Evolutionary conservation across 768 basidiomycete genomes (phyloP).

Genomic region (Tulasnella sp.): DNA sequence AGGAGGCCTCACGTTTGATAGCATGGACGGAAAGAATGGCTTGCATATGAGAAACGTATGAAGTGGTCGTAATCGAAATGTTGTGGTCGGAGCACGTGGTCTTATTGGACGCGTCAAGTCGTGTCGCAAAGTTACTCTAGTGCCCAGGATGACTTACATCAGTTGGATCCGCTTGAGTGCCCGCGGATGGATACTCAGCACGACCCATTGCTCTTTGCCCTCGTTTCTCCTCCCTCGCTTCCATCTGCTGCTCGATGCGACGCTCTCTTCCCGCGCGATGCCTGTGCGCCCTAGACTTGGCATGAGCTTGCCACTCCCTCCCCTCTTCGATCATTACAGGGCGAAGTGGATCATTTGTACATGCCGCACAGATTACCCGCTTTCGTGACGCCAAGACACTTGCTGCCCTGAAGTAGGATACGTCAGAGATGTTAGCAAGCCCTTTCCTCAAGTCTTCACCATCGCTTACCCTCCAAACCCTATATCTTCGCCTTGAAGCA

Average conservation of each 20-base stretch:
- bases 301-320: conserved; percentile 43
- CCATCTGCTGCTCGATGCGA: conserved; percentile 4
- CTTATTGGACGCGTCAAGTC: too few relatives aligned
- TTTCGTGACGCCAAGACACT: conserved; percentile 45
- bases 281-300: conserved; percentile 15
- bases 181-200: too few relatives aligned
- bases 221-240: conserved; percentile 11
- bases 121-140: too few relatives aligned
- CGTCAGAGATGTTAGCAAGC: not conserved
- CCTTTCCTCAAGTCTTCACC: conserved; percentile 17
- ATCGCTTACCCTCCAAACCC: conserved; percentile 25
- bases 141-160: too few relatives aligned
- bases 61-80: conserved; percentile 1
- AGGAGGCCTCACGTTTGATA: conserved; percentile 31
- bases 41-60: conserved; percentile 40
- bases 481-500: conserved; percentile 39
- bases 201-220: not conserved
- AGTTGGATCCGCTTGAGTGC: too few relatives aligned
- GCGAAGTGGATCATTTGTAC: conserved; percentile 43
- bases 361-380: conserved; percentile 42
- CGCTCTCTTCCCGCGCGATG: conserved; percentile 18
- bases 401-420: conserved; percentile 37
- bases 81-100: not conserved
- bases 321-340: conserved; percentile 57
- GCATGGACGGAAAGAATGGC: conserved; percentile 51